phyloP scores from a whole-genome alignment of 257 asterid genomes.

The Solanum pinnatisectum region DNA sequence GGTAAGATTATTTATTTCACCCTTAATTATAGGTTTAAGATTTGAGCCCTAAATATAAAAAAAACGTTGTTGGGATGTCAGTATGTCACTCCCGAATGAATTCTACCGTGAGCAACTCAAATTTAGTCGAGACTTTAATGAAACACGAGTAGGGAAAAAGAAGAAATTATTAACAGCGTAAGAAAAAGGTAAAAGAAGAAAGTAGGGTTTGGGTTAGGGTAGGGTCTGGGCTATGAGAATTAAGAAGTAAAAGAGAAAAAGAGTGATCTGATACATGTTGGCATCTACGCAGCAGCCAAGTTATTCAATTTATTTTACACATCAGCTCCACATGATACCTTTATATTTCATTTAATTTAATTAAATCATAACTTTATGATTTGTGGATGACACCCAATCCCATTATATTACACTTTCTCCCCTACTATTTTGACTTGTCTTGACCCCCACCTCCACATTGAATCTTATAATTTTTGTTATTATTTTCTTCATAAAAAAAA shows the following conservation, averaged over 20 bases:
- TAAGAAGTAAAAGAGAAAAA: neutral
- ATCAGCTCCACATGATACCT: conserved; percentile 39
- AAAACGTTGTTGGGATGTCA: too few relatives aligned
- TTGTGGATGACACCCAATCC: conserved; percentile 55
- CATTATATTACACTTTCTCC: conserved; percentile 1
- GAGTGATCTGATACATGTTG: neutral
- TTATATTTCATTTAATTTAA: neutral
- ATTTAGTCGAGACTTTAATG: too few relatives aligned
- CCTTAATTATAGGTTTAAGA: too few relatives aligned
- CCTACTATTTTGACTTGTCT: neutral
- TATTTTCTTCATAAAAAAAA: neutral
- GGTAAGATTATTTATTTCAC: too few relatives aligned
- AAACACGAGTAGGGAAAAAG: too few relatives aligned
- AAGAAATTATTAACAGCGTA: neutral
- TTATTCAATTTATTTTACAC: conserved; percentile 29
- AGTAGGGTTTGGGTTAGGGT: neutral
- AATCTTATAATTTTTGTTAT: neutral
- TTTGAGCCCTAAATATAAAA: too few relatives aligned
- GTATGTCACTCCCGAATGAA: too few relatives aligned
- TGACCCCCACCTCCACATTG: neutral
- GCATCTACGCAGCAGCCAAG: neutral
- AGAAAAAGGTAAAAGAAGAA: neutral
- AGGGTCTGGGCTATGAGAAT: neutral
- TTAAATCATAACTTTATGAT: conserved; percentile 5
- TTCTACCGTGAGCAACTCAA: fast-evolving